phyloP scores from a whole-genome alignment of 1,284 basidiomycete genomes.

The Papiliotrema flavescens region DNA sequence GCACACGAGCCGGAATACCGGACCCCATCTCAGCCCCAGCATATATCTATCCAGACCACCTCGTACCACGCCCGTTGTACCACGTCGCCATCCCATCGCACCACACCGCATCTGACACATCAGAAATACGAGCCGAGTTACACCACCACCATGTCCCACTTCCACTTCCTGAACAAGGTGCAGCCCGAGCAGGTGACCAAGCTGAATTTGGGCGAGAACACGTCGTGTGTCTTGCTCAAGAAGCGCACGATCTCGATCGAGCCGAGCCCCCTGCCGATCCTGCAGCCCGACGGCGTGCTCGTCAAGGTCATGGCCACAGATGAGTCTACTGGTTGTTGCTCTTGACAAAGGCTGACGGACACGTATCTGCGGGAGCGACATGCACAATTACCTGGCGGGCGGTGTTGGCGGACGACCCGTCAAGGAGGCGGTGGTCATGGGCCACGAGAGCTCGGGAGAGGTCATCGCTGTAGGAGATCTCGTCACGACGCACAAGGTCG shows the following conservation, averaged over 20 bases:
- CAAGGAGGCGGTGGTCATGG: conserved; percentile 46
- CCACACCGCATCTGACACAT: too few species aligned
- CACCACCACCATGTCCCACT: conserved; percentile 29
- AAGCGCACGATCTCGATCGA: conserved; percentile 37
- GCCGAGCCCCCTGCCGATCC: conserved; percentile 33
- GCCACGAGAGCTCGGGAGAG: conserved; percentile 47
- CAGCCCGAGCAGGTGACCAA: conserved; percentile 35
- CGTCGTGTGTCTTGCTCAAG: conserved; percentile 35
- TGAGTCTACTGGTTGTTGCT: conserved; percentile 8
- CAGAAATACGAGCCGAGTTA: neutral
- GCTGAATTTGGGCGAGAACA: conserved; percentile 36
- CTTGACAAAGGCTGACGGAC: conserved; percentile 4
- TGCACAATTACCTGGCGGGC: conserved; percentile 42
- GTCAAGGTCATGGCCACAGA: conserved; percentile 41
- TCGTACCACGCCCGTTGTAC: too few species aligned
- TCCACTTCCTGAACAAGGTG: conserved; percentile 34
- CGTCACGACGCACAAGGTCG: conserved; percentile 44
- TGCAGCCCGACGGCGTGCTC: conserved; percentile 46
- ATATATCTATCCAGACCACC: too few species aligned
- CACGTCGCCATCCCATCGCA: too few species aligned
- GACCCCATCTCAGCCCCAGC: too few species aligned
- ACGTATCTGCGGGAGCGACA: conserved; percentile 44
- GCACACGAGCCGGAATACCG: neutral
- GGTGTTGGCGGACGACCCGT: conserved; percentile 45
- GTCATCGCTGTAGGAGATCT: conserved; percentile 45